Percentiles rank a stretch among this genome's conserved stretches.
Evolutionary conservation across 2,329 filamentous ascomycete species (phyloP).

Genomic region (Aspergillus hortae): DNA sequence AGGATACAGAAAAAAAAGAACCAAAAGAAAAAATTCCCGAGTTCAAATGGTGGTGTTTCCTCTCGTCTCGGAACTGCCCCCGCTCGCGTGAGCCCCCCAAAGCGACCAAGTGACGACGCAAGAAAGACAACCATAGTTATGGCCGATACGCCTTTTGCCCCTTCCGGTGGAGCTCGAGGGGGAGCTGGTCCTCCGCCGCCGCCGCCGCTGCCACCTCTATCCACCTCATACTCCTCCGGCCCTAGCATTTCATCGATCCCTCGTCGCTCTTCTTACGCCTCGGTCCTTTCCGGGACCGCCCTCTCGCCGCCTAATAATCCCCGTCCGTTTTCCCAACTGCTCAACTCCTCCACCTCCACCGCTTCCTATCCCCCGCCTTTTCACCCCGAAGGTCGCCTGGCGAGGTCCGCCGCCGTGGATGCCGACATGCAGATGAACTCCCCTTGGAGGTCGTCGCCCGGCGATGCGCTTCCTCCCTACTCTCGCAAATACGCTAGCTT

Average conservation of each 20-base stretch:
- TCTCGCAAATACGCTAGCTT: conserved; percentile 45
- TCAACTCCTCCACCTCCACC: conserved; percentile 40
- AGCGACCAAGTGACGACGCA: not conserved
- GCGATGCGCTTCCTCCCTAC: conserved; percentile 42
- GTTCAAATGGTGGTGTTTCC: not conserved
- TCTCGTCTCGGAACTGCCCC: not conserved
- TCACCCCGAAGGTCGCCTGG: conserved; percentile 29
- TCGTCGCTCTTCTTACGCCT: conserved; percentile 60
- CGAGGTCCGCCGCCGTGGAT: conserved; percentile 42
- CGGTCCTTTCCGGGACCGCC: conserved; percentile 54
- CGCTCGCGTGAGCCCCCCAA: too few relatives aligned
- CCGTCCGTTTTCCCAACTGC: conserved; percentile 54
- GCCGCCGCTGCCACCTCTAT: conserved; percentile 18
- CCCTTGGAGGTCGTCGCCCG: conserved; percentile 44
- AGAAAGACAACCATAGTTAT: conserved; percentile 24
- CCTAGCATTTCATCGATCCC: conserved; percentile 38
- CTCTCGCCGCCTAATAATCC: conserved; percentile 35
- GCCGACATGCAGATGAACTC: conserved; percentile 48
- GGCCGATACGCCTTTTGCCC: conserved; percentile 42
- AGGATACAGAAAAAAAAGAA: not conserved
- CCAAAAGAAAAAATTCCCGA: not conserved
- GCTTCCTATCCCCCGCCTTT: conserved; percentile 36
- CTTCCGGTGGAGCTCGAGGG: conserved; percentile 40
- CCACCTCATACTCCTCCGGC: conserved; percentile 30
- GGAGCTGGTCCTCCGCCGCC: conserved; percentile 19